Evolutionary conservation across 345 rosid genomes (phyloP).

Genomic region (Rhizophora apiculata): DNA sequence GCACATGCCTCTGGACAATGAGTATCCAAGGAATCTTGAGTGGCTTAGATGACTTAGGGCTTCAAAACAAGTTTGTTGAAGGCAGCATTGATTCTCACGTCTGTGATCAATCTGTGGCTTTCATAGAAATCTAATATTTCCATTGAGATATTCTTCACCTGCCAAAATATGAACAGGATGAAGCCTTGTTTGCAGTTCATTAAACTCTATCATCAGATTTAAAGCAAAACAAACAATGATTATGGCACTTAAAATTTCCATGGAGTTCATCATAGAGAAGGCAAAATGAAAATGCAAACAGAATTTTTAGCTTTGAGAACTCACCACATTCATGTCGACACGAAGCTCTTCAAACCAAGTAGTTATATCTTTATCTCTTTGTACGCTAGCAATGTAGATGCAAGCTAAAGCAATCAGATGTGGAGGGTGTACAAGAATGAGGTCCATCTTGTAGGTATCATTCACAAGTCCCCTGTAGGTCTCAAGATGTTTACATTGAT

Average conservation of each 20-base stretch:
- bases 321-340: constrained; percentile 94
- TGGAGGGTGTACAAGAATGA: constrained; percentile 85
- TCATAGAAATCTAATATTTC: constrained; percentile 62
- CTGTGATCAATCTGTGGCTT: constrained; percentile 34
- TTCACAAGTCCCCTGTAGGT: constrained; percentile 84
- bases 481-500: background rate
- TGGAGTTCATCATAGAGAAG: background rate
- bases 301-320: constrained; percentile 20
- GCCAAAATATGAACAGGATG: constrained; percentile 4
- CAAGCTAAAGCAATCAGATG: constrained; percentile 88
- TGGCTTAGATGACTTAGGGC: constrained; percentile 27
- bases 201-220: background rate
- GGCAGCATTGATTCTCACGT: constrained; percentile 39
- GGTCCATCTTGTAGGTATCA: constrained; percentile 96
- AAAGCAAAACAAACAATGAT: background rate
- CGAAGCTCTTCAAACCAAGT: constrained; percentile 99
- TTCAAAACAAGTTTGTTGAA: constrained; percentile 58
- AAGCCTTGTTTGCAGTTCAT: background rate
- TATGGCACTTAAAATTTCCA: background rate
- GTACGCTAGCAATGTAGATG: constrained; percentile 74
- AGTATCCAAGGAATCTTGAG: no score
- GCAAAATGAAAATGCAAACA: background rate
- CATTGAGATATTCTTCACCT: constrained; percentile 61
- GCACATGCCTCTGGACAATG: no score
- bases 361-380: constrained; percentile 68